Evolutionary conservation across 2,329 filamentous ascomycete genomes (phyloP), one percentile per base, ranked within the genome.

Genomic region (Aureobasidium sp.): DNA sequence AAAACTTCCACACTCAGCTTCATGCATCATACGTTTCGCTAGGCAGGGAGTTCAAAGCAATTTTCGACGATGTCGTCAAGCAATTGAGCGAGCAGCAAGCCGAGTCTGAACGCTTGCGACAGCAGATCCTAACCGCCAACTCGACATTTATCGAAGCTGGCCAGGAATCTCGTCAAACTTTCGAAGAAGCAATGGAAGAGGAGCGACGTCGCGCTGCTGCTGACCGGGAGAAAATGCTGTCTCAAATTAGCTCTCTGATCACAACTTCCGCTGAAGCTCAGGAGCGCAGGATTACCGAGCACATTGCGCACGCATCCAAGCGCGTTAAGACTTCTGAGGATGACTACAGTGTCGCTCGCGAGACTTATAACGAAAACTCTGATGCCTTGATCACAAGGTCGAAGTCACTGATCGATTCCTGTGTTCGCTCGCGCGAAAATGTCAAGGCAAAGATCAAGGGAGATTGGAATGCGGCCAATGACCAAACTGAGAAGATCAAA

Each of bases 1-100:
- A 86, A 36, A 82, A 83, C n/a, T 95, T 97, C 70, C 91, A 97
- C 73, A 84, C 80, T 55, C 86, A 93, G 79, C 82, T 97, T 34
- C 91, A 96, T 69, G 78, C 84, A 14, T 97, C 93, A 0, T 97
- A 96, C 73, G 88, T 87, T 67, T 82, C 84, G 1, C 82, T 97
- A 1, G 91, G 91, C 9, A 87, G 87, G 64, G 91, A 97, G 67
- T 91, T 96, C 78, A 95, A 93, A 72, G 78, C 79, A 5, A 84
- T 93, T 27, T 96, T 97, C 67, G 91, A 96, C 66, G 87, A 89
- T 14, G 80, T 97, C 55, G 80, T 90, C 55, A 84, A 82, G 65
- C 87, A 91, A 67, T 81, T 97, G 61, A 84, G 85, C 41, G 80
- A 85, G 11, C 93, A 97, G 71, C 89, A 88, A 68, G 79, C 80